Evolutionary conservation across 345 rosid species (phyloP), one percentile per base, ranked within the genome.

Genomic region (Salix caprea): DNA sequence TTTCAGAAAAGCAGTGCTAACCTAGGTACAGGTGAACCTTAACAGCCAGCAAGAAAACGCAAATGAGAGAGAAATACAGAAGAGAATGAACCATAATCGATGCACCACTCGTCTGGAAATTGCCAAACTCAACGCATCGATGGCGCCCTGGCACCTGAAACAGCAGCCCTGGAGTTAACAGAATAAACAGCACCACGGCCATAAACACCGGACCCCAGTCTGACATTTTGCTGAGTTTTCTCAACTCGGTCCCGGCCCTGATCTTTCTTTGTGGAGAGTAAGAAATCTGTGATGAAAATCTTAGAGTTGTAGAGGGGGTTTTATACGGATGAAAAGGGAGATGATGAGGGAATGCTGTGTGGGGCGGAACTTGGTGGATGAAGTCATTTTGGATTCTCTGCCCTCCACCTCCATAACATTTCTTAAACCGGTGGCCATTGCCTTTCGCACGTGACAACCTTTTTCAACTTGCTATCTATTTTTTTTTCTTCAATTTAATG

Each of bases 161-260:
- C 82, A 90, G 56, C 76, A 88, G 81, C 3, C 91, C 93, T 6
- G 93, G 90, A 1, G 86, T 79, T 72, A 90, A 56, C 70, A 90
- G 81, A 68, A 90, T 80, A 23, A 82, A 88, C 84, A 86, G 77
- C 46, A 90, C 34, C 85, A 84, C 83, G 21, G 92, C 79, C 70
- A 89, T 88, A 21, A 89, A 80, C 58, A 89, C 80, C 4, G 91
- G 91, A 4, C 90, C 91, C 95, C 91, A 89, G 70, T 91, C 86
- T 76, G 82, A 82, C 93, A 87, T 89, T 32, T 67, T 65, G 8
- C n/a, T 6, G 9, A 2, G 4, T 40, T 28, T 24, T 39, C 13
- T 52, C 36, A 10, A n/a, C 7, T n/a, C 60, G 28, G 15, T 6
- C 13, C 7, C 40, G 58, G 18, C 7, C 24, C 18, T 48, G 3